Percentiles rank a stretch among this genome's conserved stretches.
Conservation (phyloP, 805 yeast genomes). For the Candida lessepsii region DNA sequence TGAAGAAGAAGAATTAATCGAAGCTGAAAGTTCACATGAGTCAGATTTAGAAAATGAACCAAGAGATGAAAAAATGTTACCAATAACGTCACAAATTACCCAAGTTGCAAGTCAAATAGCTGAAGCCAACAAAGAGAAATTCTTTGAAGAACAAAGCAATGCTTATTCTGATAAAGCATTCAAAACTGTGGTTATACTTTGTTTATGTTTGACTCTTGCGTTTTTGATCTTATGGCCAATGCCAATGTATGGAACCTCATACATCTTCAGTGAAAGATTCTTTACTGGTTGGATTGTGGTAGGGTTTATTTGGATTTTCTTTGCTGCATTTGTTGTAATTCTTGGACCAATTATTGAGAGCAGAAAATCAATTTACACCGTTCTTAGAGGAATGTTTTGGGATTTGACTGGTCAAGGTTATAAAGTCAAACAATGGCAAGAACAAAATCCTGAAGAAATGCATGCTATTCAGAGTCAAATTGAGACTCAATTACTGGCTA, state of each 20-base stretch:
- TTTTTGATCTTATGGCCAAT: conserved; percentile 83
- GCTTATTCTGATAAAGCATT: conserved; percentile 53
- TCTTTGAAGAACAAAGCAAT: conserved; percentile 46
- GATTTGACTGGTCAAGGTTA: conserved; percentile 73
- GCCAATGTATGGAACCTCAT: conserved; percentile 87
- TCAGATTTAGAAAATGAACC: conserved; percentile 7
- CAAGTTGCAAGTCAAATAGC: conserved; percentile 41
- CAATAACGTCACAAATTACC: conserved; percentile 34
- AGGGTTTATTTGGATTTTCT: conserved; percentile 77
- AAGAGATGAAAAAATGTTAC: conserved; percentile 29
- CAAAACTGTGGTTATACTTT: conserved; percentile 58
- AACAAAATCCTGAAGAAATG: conserved; percentile 65
- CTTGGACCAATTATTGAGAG: conserved; percentile 76
- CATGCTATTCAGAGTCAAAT: conserved; percentile 74
- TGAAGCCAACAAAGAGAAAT: conserved; percentile 19
- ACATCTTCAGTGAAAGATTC: conserved; percentile 70
- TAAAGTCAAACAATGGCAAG: conserved; percentile 77
- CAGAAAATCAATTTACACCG: conserved; percentile 59
- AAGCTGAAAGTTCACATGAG: conserved; percentile 29
- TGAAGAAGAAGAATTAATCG: conserved; percentile 59
- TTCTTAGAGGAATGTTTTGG: conserved; percentile 82
- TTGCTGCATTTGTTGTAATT: conserved; percentile 60
- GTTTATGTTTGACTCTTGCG: conserved; percentile 59
- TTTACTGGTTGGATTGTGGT: conserved; percentile 91
- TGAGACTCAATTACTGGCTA: conserved; percentile 28